These are phyloP conservation scores for Leishmania arabica DNA, from an alignment of 208 protist genomes.

Conservation along the genomic window DNA sequence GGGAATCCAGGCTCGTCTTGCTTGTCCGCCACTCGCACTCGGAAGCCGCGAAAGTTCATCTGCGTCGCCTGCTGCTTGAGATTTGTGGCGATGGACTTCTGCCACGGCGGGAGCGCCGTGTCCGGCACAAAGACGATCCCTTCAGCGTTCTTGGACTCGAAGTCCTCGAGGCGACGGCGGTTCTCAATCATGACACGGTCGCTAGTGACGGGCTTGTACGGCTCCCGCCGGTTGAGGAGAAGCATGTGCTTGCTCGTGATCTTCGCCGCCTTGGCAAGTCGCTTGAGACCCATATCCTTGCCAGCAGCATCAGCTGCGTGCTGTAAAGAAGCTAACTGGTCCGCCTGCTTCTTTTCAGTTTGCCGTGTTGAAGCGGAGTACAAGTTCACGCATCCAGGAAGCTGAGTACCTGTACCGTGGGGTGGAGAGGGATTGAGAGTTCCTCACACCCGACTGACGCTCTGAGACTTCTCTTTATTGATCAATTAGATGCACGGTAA, in stretches of 20 bases:
- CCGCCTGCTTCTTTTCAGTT: background rate
- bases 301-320: background rate
- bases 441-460: background rate
- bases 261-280: slow-evolving; percentile 48
- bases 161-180: slow-evolving; percentile 51
- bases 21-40: slow-evolving; percentile 68
- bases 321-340: background rate
- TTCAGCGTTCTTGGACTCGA: slow-evolving; percentile 69
- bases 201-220: slow-evolving; percentile 66
- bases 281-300: slow-evolving; percentile 29
- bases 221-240: slow-evolving; percentile 34
- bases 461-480: background rate
- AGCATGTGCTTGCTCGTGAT: slow-evolving; percentile 52
- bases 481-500: background rate
- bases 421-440: background rate
- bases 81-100: slow-evolving; percentile 55
- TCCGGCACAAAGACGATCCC: slow-evolving; percentile 82
- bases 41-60: slow-evolving; percentile 75
- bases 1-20: slow-evolving; percentile 88
- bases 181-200: slow-evolving; percentile 71
- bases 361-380: background rate
- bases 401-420: background rate
- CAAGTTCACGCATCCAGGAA: background rate
- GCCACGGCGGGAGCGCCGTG: slow-evolving; percentile 69
- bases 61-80: slow-evolving; percentile 29